Base-by-base conservation (phyloP, 2,329 filamentous ascomycete species). In the Fusarium sp. region DNA sequence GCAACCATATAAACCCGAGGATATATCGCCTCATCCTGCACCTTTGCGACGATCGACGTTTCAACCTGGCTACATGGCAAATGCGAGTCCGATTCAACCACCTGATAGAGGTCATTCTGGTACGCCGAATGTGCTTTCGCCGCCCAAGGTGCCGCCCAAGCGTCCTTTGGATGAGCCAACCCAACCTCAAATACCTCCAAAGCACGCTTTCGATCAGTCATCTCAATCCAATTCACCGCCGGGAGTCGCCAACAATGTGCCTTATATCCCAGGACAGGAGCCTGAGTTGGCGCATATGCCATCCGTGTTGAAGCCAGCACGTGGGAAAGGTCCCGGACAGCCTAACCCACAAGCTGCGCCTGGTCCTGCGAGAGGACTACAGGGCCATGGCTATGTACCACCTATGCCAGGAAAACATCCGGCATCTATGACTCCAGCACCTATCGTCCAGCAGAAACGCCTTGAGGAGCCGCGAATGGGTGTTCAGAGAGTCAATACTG, bases 11-110 rank as follows among this genome's bases (percentile, higher is more conserved):
- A 73, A 69, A 34, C 68, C 64, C 9, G 63, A 51, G 40, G 53
- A 64, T 7, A 49, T 54, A n/a, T 46, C 66, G 7, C 70, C 53
- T 3, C 59, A 53, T 12, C 51, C 63, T 21, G 42, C 62, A 0
- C 60, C 59, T 11, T 45, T 59, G 41, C 57, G 74, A 34, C 59
- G 69, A 28, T 66, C 56, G 21, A 69, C 73, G 12, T 58, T 79
- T 28, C 73, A 77, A 16, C 75, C 74, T 7, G 73, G 75, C 1
- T 74, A 73, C 0, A 53, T 78, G 18, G 63, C 71, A 45, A 73
- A 72, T 10, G 13, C 56, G 12, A 74, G 71, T 20, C 60, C 72
- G 11, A 58, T 61, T 40, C 50, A 37, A 7, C 66, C 71, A 7
- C 57, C 70, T 16, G 60, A 71, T 32, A 63, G 78, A 7, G 59